Evolutionary conservation across 768 basidiomycete genomes (phyloP).

Genomic region (Cytidiella melzeri): DNA sequence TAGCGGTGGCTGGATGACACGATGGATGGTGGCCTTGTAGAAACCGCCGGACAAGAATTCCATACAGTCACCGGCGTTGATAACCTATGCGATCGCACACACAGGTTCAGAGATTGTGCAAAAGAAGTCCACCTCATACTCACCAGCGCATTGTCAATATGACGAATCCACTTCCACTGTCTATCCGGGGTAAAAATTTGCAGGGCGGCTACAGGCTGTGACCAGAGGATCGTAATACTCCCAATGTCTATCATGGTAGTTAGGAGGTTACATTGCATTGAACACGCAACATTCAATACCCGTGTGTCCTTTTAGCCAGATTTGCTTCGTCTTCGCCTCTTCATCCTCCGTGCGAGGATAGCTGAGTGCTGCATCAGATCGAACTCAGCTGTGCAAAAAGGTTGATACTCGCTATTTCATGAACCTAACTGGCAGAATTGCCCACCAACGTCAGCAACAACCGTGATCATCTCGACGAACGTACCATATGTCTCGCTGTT

Average conservation of each 20-base stretch:
- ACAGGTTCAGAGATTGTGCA: background rate
- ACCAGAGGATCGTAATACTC: conserved; percentile 31
- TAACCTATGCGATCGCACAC: conserved; percentile 30
- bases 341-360: conserved; percentile 29
- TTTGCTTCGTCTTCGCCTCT: conserved; percentile 23
- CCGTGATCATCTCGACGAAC: conserved; percentile 12
- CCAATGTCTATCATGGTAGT: conserved; percentile 22
- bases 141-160: conserved; percentile 32
- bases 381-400: background rate
- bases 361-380: conserved; percentile 12
- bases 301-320: conserved; percentile 35
- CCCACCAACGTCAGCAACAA: background rate
- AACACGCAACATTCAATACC: conserved; percentile 16
- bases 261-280: background rate
- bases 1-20: conserved; percentile 50
- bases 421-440: conserved; percentile 40
- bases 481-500: conserved; percentile 25
- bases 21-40: conserved; percentile 54
- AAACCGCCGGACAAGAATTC: conserved; percentile 57
- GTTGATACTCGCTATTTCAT: conserved; percentile 53
- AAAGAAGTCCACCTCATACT: conserved; percentile 1
- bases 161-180: conserved; percentile 32
- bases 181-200: conserved; percentile 31
- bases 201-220: conserved; percentile 32
- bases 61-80: conserved; percentile 55